Conservation (phyloP, 83 land plant genomes). For the Thuja plicata region DNA sequence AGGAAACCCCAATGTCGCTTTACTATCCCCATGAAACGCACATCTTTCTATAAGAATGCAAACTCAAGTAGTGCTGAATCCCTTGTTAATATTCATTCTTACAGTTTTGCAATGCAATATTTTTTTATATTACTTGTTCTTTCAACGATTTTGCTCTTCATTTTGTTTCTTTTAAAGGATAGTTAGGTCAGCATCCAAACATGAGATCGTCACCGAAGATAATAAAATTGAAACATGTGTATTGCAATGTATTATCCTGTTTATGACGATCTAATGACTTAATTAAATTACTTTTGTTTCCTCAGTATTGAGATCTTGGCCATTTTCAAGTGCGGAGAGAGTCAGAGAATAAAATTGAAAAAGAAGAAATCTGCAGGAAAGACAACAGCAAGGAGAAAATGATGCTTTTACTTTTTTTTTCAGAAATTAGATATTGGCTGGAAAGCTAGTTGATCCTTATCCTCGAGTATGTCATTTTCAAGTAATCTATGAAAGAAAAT, state of each 20-base stretch:
- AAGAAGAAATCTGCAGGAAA: constrained; percentile 34
- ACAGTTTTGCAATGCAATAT: background rate
- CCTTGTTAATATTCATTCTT: background rate
- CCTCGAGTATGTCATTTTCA: too few species aligned
- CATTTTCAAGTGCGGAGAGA: constrained; percentile 68
- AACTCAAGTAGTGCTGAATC: background rate
- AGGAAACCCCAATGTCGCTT: background rate
- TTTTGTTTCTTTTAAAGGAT: background rate
- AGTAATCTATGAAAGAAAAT: too few species aligned
- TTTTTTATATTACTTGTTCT: background rate
- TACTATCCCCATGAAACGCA: background rate
- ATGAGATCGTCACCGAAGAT: background rate
- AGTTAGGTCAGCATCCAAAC: background rate
- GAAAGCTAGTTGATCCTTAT: too few species aligned
- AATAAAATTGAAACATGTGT: background rate
- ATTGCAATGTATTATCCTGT: background rate
- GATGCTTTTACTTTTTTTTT: too few species aligned
- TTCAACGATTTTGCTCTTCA: background rate
- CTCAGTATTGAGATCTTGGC: constrained; percentile 89
- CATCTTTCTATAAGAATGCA: background rate
- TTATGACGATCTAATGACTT: background rate
- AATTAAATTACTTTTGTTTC: constrained; percentile 4
- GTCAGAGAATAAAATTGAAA: background rate
- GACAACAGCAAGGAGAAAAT: background rate
- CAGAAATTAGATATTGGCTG: too few species aligned